phyloP scores from a whole-genome alignment of 192 early-diverging fungal genomes.

The Coemansia sp. region DNA sequence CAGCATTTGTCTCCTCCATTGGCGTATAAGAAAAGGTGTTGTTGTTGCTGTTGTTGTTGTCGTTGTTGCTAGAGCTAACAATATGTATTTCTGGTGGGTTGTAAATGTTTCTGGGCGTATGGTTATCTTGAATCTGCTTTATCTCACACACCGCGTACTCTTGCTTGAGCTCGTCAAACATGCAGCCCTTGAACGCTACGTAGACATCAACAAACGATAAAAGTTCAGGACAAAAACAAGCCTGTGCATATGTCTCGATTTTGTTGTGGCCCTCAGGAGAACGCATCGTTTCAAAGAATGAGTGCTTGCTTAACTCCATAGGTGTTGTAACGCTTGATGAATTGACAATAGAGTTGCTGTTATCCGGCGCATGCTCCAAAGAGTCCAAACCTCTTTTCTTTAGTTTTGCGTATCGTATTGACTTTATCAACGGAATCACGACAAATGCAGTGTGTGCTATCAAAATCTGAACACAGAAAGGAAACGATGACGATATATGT shows the following conservation, averaged over 20 bases:
- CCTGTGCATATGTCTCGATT: conserved; percentile 22
- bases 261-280: conserved; percentile 19
- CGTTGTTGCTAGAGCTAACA: not conserved
- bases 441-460: conserved; percentile 22
- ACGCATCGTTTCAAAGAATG: conserved; percentile 26
- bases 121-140: not conserved
- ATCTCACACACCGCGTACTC: not conserved
- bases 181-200: conserved; percentile 31
- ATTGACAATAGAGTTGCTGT: not conserved
- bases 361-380: not conserved
- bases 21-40: not conserved
- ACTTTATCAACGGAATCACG: conserved; percentile 19
- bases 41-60: not conserved
- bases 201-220: conserved; percentile 40
- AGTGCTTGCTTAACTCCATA: conserved; percentile 11
- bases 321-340: not conserved
- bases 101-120: not conserved
- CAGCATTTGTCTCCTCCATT: not conserved
- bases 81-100: not conserved
- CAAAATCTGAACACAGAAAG: conserved; percentile 24
- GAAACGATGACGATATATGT: conserved; percentile 15
- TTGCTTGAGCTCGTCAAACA: conserved; percentile 12
- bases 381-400: conserved; percentile 4
- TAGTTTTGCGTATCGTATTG: conserved; percentile 16
- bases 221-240: conserved; percentile 41